These are phyloP conservation scores for Arabidopsis hybrid DNA, from an alignment of 441 rosid species.

Conservation along the genomic window DNA sequence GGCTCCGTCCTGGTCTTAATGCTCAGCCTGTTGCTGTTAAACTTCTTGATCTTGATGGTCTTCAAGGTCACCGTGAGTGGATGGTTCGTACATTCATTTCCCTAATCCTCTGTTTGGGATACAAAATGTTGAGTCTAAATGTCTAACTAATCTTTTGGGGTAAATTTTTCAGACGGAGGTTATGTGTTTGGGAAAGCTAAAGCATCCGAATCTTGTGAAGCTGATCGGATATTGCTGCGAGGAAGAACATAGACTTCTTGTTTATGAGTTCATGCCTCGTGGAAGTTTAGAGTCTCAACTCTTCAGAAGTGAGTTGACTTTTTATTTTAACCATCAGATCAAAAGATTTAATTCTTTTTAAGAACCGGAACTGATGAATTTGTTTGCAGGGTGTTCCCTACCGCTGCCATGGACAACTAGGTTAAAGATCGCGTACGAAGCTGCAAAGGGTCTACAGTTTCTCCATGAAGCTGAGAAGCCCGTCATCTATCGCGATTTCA, in stretches of 20 bases:
- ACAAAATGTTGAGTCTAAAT: background rate
- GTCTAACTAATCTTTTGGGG: background rate
- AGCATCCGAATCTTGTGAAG: conserved; percentile 69
- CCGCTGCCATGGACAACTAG: conserved; percentile 72
- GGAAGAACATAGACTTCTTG: conserved; percentile 67
- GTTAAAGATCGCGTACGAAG: conserved; percentile 71
- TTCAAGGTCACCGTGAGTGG: conserved; percentile 76
- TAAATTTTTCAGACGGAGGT: conserved; percentile 61
- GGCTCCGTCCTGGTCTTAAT: conserved; percentile 61
- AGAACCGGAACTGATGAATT: conserved; percentile 1
- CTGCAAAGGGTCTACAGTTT: conserved; percentile 70
- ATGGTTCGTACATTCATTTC: conserved; percentile 45
- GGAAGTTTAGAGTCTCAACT: conserved; percentile 74
- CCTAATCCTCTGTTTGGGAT: background rate
- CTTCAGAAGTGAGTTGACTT: conserved; percentile 51
- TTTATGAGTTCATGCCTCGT: conserved; percentile 75
- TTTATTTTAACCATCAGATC: background rate
- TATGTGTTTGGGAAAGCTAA: conserved; percentile 64
- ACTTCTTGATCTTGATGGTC: conserved; percentile 60
- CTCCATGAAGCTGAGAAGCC: conserved; percentile 71
- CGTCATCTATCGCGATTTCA: conserved; percentile 71
- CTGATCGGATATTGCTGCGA: conserved; percentile 74
- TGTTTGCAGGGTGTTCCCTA: conserved; percentile 56
- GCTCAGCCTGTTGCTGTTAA: conserved; percentile 72
- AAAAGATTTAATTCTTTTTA: background rate